A percentile compares a stretch with the other conserved stretches of the same genome.
Evolutionary conservation across 805 yeast genomes (phyloP).

Genomic region (Ogataea saltuana): DNA sequence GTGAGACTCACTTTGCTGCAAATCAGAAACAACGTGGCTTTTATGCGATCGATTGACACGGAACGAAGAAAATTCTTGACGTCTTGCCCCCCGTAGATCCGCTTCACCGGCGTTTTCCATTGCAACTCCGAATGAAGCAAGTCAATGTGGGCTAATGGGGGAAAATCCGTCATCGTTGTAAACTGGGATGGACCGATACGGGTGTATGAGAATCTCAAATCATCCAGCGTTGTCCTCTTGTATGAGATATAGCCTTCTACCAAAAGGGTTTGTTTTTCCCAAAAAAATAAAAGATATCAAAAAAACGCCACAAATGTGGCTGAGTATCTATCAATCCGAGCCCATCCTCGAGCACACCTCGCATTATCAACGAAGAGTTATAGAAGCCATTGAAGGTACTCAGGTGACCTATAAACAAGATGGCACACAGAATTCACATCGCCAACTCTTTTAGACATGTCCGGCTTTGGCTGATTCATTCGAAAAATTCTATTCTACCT

Average conservation of each 20-base stretch:
- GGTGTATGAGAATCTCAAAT: neutral
- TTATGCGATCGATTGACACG: conserved; percentile 42
- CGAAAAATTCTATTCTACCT: neutral
- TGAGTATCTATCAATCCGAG: too few species aligned
- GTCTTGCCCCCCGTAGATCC: conserved; percentile 45
- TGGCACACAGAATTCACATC: too few species aligned
- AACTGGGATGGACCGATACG: neutral
- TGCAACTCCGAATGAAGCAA: conserved; percentile 1
- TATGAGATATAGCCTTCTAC: neutral
- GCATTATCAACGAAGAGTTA: too few species aligned
- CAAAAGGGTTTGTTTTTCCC: too few species aligned
- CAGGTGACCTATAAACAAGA: too few species aligned
- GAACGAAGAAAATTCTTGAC: conserved; percentile 47
- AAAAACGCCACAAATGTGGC: too few species aligned
- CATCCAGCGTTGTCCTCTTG: neutral
- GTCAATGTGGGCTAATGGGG: conserved; percentile 5
- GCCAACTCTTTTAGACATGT: too few species aligned
- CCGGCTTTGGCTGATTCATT: too few species aligned
- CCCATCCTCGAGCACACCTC: too few species aligned
- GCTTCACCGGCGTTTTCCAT: conserved; percentile 43
- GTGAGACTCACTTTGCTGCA: conserved; percentile 39
- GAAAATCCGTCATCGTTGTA: neutral
- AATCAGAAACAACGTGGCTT: conserved; percentile 39
- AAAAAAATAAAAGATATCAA: too few species aligned
- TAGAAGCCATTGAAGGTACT: too few species aligned